Percentiles rank a stretch among this genome's conserved stretches.
Conservation (phyloP, 2,329 filamentous ascomycete species). For the Claviceps maximensis region DNA sequence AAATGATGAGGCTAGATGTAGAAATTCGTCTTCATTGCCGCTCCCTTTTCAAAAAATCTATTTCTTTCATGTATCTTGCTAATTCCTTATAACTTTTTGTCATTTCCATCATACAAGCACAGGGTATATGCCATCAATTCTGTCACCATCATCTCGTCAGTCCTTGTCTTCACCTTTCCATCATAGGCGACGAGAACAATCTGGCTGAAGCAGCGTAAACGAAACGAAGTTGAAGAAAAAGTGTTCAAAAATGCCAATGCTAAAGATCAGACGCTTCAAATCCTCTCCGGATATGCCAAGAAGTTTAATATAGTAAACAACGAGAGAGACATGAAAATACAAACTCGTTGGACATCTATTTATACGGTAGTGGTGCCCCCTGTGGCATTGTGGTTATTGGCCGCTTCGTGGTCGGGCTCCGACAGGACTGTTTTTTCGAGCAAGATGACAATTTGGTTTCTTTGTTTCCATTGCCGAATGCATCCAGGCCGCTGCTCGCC, state of each 20-base stretch:
- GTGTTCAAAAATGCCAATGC: neutral
- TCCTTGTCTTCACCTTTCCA: neutral
- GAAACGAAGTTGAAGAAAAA: neutral
- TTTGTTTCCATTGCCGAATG: slow-evolving; percentile 27
- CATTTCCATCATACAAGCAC: neutral
- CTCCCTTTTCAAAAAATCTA: too few relatives aligned
- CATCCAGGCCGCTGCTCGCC: slow-evolving; percentile 27
- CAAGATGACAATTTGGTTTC: slow-evolving; percentile 34
- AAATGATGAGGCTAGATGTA: too few relatives aligned
- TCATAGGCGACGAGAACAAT: neutral
- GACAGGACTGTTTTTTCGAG: slow-evolving; percentile 50
- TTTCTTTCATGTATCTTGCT: neutral
- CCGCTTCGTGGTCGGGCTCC: slow-evolving; percentile 38
- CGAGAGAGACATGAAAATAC: neutral
- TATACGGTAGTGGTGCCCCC: slow-evolving; percentile 14
- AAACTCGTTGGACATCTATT: too few relatives aligned
- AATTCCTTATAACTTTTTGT: neutral
- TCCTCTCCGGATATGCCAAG: neutral
- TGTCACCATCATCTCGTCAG: neutral
- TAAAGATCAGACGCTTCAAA: neutral
- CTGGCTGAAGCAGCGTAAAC: neutral
- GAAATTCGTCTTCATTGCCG: too few relatives aligned
- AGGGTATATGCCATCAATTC: slow-evolving; percentile 1
- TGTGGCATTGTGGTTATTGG: slow-evolving; percentile 12
- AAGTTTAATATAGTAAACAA: neutral